phyloP scores from a whole-genome alignment of 805 yeast genomes.

The Saturnispora dispora region DNA sequence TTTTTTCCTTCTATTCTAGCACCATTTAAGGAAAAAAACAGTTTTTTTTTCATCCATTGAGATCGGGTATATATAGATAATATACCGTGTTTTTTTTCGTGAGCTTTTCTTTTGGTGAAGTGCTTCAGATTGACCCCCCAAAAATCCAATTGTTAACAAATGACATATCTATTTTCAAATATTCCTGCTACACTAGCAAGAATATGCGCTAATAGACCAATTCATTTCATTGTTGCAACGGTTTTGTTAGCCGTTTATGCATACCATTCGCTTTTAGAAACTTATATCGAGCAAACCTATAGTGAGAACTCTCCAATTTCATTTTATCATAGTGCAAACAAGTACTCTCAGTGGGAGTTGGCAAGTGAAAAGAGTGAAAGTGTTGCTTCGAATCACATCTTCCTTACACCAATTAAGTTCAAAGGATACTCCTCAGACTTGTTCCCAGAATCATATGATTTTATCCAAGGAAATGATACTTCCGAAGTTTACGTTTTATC shows the following conservation, averaged over 20 bases:
- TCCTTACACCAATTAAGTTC: conserved; percentile 51
- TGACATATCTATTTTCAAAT: conserved; percentile 17
- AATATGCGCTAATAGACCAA: conserved; percentile 70
- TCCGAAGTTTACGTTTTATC: conserved; percentile 35
- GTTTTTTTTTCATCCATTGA: neutral
- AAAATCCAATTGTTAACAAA: neutral
- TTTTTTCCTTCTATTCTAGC: neutral
- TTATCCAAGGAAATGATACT: conserved; percentile 33
- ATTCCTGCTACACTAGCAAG: conserved; percentile 27
- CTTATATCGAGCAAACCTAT: conserved; percentile 31
- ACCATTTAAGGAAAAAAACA: neutral
- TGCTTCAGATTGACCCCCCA: neutral
- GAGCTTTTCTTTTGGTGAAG: neutral
- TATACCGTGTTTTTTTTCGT: neutral
- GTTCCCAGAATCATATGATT: conserved; percentile 34
- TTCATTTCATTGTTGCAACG: conserved; percentile 69
- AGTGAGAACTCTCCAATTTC: conserved; percentile 15
- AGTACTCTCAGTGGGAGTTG: conserved; percentile 38
- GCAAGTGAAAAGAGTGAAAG: conserved; percentile 35
- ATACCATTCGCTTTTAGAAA: conserved; percentile 66
- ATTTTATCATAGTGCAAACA: conserved; percentile 30
- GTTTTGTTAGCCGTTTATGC: conserved; percentile 71
- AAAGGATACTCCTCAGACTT: conserved; percentile 23
- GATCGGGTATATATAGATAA: neutral
- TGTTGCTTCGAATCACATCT: conserved; percentile 37